A percentile compares a stretch with the other conserved stretches of the same genome.
Evolutionary conservation across 1,284 basidiomycete genomes (phyloP).

Genomic region (Tetrapyrgos nigripes): DNA sequence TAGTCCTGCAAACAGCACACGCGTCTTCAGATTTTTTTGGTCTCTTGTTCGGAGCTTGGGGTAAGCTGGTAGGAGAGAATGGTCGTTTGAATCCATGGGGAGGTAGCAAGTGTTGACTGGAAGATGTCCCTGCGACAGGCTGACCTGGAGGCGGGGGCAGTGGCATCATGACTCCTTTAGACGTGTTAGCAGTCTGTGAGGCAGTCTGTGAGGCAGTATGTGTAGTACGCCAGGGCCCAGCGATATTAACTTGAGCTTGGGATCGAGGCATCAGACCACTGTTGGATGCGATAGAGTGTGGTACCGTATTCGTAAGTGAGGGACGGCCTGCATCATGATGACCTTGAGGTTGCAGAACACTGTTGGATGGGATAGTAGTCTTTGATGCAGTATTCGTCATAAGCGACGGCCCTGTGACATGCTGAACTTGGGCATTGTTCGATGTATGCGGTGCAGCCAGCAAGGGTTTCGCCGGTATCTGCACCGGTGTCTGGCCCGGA

Average conservation of each 20-base stretch:
- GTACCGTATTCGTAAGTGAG: not conserved
- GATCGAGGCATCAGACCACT: not conserved
- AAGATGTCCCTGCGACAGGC: too few relatives aligned
- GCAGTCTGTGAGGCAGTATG: too few relatives aligned
- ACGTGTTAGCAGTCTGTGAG: too few relatives aligned
- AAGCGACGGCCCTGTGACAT: not conserved
- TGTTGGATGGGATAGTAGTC: not conserved
- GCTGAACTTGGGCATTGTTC: not conserved
- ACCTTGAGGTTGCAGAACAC: not conserved
- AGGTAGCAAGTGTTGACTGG: too few relatives aligned
- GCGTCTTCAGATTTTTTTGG: constrained; percentile 4
- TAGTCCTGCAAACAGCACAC: constrained; percentile 5
- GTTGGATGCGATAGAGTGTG: constrained; percentile 9
- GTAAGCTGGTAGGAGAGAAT: constrained; percentile 1
- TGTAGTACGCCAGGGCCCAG: too few relatives aligned
- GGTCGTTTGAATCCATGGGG: constrained; percentile 1
- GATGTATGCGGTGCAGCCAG: not conserved
- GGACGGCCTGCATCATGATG: not conserved
- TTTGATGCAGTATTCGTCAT: not conserved
- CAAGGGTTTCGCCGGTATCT: not conserved
- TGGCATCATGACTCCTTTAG: too few relatives aligned
- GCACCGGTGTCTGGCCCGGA: not conserved
- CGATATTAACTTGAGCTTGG: not conserved
- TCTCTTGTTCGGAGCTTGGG: constrained; percentile 5
- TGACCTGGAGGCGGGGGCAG: too few relatives aligned